Evolutionary conservation across 2,329 filamentous ascomycete species (phyloP).

Genomic region (Cylindrodendrum hubeiense): DNA sequence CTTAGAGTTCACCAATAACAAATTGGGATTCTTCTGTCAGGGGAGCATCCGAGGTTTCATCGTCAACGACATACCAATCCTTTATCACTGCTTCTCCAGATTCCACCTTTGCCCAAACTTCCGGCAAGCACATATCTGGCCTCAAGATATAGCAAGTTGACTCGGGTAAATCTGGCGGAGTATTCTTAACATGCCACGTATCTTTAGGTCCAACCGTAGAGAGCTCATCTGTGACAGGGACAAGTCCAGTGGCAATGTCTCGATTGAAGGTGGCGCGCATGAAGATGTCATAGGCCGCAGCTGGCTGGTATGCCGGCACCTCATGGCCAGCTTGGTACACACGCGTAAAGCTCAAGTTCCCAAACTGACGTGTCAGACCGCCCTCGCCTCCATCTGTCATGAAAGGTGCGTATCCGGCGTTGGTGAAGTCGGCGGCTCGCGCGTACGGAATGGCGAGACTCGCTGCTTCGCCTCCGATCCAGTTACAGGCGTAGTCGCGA

Average conservation of each 20-base stretch:
- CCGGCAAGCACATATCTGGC: constrained; percentile 66
- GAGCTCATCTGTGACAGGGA: constrained; percentile 63
- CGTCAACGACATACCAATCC: constrained; percentile 48
- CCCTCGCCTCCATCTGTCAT: constrained; percentile 72
- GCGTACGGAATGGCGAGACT: constrained; percentile 72
- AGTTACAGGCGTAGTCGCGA: constrained; percentile 72
- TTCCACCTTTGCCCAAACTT: constrained; percentile 64
- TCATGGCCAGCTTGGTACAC: constrained; percentile 76
- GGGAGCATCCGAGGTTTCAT: background rate
- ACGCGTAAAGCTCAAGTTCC: constrained; percentile 76
- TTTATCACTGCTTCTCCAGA: constrained; percentile 64
- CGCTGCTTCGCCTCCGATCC: constrained; percentile 78
- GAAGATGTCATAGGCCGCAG: constrained; percentile 68
- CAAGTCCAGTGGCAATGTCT: constrained; percentile 66
- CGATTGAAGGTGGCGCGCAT: constrained; percentile 67
- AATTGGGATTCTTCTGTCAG: background rate
- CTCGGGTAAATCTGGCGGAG: constrained; percentile 57
- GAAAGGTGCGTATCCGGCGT: constrained; percentile 78
- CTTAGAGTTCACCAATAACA: background rate
- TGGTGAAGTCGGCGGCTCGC: constrained; percentile 58
- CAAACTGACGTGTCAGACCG: constrained; percentile 80
- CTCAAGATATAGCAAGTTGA: constrained; percentile 71
- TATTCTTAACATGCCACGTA: constrained; percentile 71
- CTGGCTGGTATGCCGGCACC: constrained; percentile 70
- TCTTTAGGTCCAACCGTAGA: constrained; percentile 64